Conservation (phyloP, 2,329 filamentous ascomycete species). For the Colletotrichum gigasporum region DNA sequence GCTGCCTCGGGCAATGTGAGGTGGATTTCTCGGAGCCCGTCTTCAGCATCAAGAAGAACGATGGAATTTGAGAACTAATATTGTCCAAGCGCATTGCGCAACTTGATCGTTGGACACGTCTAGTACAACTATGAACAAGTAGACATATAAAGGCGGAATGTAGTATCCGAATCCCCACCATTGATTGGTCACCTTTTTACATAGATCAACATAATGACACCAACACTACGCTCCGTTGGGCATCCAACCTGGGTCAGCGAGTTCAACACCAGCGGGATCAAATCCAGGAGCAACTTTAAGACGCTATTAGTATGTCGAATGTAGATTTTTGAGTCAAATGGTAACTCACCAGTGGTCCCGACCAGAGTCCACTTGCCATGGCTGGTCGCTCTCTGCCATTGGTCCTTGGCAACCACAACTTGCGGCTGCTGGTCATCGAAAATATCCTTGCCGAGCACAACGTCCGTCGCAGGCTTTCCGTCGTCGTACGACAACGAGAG, state of each 20-base stretch:
- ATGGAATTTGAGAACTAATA: background rate
- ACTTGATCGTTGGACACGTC: too few species aligned
- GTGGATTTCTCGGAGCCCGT: slow-evolving; percentile 40
- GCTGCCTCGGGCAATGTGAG: slow-evolving; percentile 39
- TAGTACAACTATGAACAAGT: background rate
- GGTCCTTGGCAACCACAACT: slow-evolving; percentile 47
- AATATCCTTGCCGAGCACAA: slow-evolving; percentile 53
- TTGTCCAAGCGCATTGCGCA: too few species aligned
- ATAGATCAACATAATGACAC: background rate
- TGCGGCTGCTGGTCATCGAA: slow-evolving; percentile 54
- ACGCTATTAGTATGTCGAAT: background rate
- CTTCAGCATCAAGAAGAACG: slow-evolving; percentile 25
- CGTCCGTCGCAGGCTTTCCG: slow-evolving; percentile 45
- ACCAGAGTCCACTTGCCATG: slow-evolving; percentile 59
- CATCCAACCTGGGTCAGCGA: slow-evolving; percentile 6
- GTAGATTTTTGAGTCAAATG: background rate
- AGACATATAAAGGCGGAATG: too few species aligned
- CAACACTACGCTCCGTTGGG: background rate
- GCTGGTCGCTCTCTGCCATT: slow-evolving; percentile 58
- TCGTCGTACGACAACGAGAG: slow-evolving; percentile 55
- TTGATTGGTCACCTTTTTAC: too few species aligned
- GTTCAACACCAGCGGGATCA: background rate
- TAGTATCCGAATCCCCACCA: too few species aligned
- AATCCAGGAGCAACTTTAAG: background rate
- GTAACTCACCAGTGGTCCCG: slow-evolving; percentile 39